Conservation (phyloP, 345 rosid genomes). For the Lumnitzera littorea region DNA sequence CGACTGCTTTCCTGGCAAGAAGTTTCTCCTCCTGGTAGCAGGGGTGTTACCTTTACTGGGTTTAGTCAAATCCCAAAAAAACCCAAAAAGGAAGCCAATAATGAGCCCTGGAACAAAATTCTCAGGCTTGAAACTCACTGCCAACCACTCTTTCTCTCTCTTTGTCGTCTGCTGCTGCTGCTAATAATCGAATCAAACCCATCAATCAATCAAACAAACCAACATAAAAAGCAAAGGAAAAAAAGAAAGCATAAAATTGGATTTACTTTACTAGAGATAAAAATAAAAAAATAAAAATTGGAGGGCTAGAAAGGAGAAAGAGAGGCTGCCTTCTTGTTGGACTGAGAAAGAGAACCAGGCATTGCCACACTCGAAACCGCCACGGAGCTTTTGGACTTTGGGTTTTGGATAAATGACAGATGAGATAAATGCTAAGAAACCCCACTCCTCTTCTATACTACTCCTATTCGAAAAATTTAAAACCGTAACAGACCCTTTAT, state of each 20-base stretch:
- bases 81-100: slow-evolving; percentile 78
- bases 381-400: no score
- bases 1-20: slow-evolving; percentile 47
- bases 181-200: not conserved
- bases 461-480: no score
- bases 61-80: slow-evolving; percentile 59
- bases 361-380: no score
- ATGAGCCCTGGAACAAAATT: slow-evolving; percentile 78
- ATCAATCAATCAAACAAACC: not conserved
- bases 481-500: no score
- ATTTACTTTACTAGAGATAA: no score
- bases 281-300: no score
- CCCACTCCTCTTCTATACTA: no score
- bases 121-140: slow-evolving; percentile 64
- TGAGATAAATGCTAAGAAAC: no score
- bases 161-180: slow-evolving; percentile 45
- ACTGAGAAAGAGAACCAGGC: no score
- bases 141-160: slow-evolving; percentile 39
- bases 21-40: slow-evolving; percentile 42
- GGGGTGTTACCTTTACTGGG: slow-evolving; percentile 22
- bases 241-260: no score
- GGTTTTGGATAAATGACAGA: no score
- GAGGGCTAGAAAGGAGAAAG: not conserved
- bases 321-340: no score
- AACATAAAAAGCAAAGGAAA: not conserved